Conservation (phyloP, 352 stramenopile species). For the Globisporangium sylvaticum region DNA sequence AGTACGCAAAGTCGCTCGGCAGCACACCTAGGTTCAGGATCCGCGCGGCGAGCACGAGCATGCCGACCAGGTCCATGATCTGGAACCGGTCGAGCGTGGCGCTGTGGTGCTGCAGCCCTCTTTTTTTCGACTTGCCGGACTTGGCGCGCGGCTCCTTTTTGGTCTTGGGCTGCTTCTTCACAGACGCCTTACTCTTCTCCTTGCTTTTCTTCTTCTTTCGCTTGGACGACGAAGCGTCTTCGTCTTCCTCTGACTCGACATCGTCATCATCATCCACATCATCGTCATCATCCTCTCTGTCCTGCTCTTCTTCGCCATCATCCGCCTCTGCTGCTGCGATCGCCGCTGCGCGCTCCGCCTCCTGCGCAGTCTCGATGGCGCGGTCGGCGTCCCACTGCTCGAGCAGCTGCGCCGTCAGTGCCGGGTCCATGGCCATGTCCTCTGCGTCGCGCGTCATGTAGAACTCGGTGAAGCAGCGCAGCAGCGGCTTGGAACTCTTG, state of each 20-base stretch:
- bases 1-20: slow-evolving; percentile 58
- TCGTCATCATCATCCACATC: background rate
- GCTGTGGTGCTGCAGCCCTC: slow-evolving; percentile 5
- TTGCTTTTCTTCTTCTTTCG: slow-evolving; percentile 4
- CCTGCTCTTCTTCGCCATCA: background rate
- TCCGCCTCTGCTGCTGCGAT: background rate
- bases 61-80: slow-evolving; percentile 50
- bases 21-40: slow-evolving; percentile 61
- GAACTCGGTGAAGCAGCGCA: slow-evolving; percentile 76
- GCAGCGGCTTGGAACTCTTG: slow-evolving; percentile 51
- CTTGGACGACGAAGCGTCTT: background rate
- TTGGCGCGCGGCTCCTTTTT: background rate
- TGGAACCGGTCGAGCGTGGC: slow-evolving; percentile 39
- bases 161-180: background rate
- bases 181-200: background rate
- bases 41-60: slow-evolving; percentile 59
- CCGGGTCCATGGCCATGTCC: slow-evolving; percentile 45
- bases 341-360: background rate
- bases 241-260: slow-evolving; percentile 3
- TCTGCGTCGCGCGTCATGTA: slow-evolving; percentile 27
- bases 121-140: background rate
- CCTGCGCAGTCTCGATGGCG: slow-evolving; percentile 23
- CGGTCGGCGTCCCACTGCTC: slow-evolving; percentile 66
- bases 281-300: background rate
- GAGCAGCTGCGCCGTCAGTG: slow-evolving; percentile 53